Evolutionary conservation across 1,284 basidiomycete species (phyloP), one percentile per base, ranked within the genome.

Genomic region (Phellinidium pouzarii): DNA sequence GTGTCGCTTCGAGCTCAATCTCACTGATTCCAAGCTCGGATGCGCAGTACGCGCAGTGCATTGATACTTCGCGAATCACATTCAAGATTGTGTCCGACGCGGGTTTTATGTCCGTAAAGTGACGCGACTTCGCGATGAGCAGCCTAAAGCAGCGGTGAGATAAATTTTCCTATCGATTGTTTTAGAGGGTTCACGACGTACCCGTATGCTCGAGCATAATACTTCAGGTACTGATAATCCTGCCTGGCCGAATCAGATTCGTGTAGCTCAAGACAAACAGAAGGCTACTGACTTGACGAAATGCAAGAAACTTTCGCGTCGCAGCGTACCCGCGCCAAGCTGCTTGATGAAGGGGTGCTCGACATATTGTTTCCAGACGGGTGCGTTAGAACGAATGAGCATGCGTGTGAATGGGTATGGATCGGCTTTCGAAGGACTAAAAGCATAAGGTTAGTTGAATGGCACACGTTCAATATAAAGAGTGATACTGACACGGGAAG

Each of bases 301-400:
- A 65, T 93, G 85, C 20, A 88, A 64, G 68, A 97, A 96, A 23
- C 74, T 72, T 25, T 80, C 73, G 26, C 67, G 69, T 0, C 80
- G 73, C 2, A 95, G 75, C 0, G 78, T 84, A 0, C 90, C 91
- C 44, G 75, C 68, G 0, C 84, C 91, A 0, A 95, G 73, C 55
- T 83, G 78, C 50, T 73, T 71, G 22, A 94, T 89, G 60, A 95
- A 96, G 1, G 86, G 80, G 60, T 95, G 93, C 60, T 90, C 77
- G 0, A 91, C 83, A 60, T 89, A 93, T 44, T 73, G 71, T 57
- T 82, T 83, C 91, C 91, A 94, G 2, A 79, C 67, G 1, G 63
- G 59, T 0, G 71, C 62, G 19, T 79, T 79, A 19, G 73, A 73
- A 48, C 75, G 71, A 59, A 91, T 90, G 29, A 91, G 76, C 54